These are phyloP conservation scores for Rhizopogon salebrosus DNA, from an alignment of 768 basidiomycete genomes.

Conservation along the genomic window DNA sequence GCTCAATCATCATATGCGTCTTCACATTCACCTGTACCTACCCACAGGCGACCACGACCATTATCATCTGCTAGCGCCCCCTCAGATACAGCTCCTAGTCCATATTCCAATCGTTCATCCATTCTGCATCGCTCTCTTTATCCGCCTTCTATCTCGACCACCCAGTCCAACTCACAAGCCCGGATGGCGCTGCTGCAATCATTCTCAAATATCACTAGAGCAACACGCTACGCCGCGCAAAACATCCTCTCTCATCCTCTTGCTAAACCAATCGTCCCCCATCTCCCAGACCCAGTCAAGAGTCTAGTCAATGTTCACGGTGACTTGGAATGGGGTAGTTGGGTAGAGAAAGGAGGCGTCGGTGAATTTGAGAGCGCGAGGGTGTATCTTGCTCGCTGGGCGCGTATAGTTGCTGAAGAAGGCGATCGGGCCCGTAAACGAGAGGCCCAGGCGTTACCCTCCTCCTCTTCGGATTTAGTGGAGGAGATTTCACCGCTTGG, in stretches of 20 bases:
- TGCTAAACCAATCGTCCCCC: conserved; percentile 93
- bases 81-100: conserved; percentile 32
- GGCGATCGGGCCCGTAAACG: conserved; percentile 83
- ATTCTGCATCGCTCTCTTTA: conserved; percentile 75
- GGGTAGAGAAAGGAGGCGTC: conserved; percentile 89
- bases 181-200: conserved; percentile 84
- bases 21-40: conserved; percentile 79
- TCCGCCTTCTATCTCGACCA: conserved; percentile 45
- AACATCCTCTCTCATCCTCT: conserved; percentile 93
- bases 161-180: conserved; percentile 60
- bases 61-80: conserved; percentile 36
- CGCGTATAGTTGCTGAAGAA: conserved; percentile 94
- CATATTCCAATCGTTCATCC: conserved; percentile 65
- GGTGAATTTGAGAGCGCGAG: conserved; percentile 96
- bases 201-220: conserved; percentile 90
- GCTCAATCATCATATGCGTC: conserved; percentile 72
- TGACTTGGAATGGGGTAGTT: conserved; percentile 90
- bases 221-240: conserved; percentile 90
- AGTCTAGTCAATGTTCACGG: conserved; percentile 87
- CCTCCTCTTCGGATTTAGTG: conserved; percentile 40
- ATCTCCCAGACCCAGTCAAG: conserved; percentile 90
- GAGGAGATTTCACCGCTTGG: conserved; percentile 75
- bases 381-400: conserved; percentile 96
- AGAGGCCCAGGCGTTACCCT: conserved; percentile 68
- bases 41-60: conserved; percentile 71